Base-by-base conservation (phyloP, 345 rosid species). In the Limnanthes douglasii region DNA sequence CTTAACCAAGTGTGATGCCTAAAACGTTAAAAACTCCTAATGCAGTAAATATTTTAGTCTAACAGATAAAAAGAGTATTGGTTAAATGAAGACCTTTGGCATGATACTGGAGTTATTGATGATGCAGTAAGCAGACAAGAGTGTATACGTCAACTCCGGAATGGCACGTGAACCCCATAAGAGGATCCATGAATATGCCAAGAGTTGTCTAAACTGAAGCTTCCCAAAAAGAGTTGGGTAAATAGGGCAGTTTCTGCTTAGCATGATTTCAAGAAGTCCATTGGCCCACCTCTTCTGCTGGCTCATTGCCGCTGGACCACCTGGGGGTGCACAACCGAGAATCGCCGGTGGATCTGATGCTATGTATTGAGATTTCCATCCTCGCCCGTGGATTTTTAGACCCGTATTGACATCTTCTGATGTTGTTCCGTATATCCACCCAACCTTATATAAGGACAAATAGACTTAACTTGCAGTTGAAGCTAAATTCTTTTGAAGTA, bases 211-310 rank as follows among this genome's bases (percentile, higher is more conserved):
- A 8, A 62, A 46, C 12, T 55, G 69, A 39, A 72, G 69, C 21
- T 43, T 39, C 1, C 40, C 45, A 0, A 26, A 36, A 18, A 65
- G 8, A 9, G 41, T 36, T 9, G 28, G 48, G 18, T 21, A 1
- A 6, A 69, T 41, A 0, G 74, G 77, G 50, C 11, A 55, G 1
- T 10, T 37, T 11, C 18, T 35, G 43, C 60, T 35, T 26, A 69
- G 15, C 15, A 64, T 15, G 23, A 57, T 35, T 46, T 76, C 77
- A 7, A 64, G 64, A 6, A 66, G 11, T 5, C 86, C 81, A 0
- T 68, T 63, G 12, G 62, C 24, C 77, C 81, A 76, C 34, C 75
- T 61, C 37, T 66, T 72, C 14, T 55, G 54, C 30, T 76, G 86
- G 20, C 28, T 46, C 69, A 72, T 19, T 0, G 48, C 23, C 2